phyloP scores from a whole-genome alignment of 2,329 filamentous ascomycete species.

The Calonectria ilicicola region DNA sequence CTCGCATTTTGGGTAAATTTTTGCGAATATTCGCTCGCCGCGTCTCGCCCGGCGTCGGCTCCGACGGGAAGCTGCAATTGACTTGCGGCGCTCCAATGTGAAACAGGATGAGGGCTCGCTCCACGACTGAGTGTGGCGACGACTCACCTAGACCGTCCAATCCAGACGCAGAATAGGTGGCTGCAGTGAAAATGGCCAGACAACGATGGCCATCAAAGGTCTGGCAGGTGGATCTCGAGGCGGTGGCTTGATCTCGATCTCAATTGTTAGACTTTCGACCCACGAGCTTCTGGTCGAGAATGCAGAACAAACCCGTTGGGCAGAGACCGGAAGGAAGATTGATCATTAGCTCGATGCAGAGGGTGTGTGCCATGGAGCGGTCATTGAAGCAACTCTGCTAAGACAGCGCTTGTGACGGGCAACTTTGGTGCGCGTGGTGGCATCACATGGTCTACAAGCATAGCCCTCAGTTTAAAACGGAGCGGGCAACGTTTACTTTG shows the following conservation, averaged over 20 bases:
- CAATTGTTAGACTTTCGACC: constrained; percentile 3
- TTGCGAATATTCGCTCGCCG: neutral
- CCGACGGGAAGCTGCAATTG: constrained; percentile 9
- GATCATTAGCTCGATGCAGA: constrained; percentile 19
- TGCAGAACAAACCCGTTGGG: constrained; percentile 14
- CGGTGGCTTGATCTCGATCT: constrained; percentile 40
- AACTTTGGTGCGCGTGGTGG: neutral
- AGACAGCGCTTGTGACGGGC: neutral
- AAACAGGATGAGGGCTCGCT: neutral
- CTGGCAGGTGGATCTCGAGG: constrained; percentile 35
- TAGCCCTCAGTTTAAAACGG: constrained; percentile 40
- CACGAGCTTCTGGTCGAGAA: constrained; percentile 28
- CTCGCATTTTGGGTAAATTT: neutral
- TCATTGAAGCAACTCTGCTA: neutral
- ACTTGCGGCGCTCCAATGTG: neutral
- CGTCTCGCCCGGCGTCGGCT: constrained; percentile 22
- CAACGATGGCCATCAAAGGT: constrained; percentile 32
- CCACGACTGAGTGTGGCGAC: neutral
- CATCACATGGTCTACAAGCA: neutral
- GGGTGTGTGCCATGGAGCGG: neutral
- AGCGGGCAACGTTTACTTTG: constrained; percentile 4
- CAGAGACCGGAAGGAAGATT: neutral
- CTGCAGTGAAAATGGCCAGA: neutral
- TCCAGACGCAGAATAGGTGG: neutral
- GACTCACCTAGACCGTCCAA: neutral